Percentiles rank a stretch among this genome's conserved stretches.
Evolutionary conservation across 2,329 filamentous ascomycete species (phyloP).

Genomic region (Fusarium sp.): DNA sequence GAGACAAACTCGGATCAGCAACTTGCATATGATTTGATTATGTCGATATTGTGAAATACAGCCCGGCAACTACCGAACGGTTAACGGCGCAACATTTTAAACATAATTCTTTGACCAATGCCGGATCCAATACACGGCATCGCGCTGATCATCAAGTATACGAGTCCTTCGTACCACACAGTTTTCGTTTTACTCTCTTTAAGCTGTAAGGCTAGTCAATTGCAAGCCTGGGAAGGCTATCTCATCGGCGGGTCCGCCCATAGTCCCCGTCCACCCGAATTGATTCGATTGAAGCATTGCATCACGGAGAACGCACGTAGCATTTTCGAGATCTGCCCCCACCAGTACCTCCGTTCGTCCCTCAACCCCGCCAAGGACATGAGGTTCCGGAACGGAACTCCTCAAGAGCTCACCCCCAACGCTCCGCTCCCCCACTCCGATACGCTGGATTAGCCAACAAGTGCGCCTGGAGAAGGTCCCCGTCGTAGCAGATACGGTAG

Average conservation of each 20-base stretch:
- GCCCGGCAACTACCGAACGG: constrained; percentile 7
- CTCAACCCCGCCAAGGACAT: constrained; percentile 26
- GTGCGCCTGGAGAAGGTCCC: too few species aligned
- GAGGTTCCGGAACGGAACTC: constrained; percentile 25
- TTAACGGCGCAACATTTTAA: not conserved
- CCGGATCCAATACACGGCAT: not conserved
- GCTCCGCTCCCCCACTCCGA: constrained; percentile 22
- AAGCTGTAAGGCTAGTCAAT: constrained; percentile 15
- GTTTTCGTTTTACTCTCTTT: constrained; percentile 7
- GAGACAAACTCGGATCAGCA: constrained; percentile 35
- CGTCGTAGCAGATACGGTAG: too few species aligned
- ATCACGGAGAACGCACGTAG: constrained; percentile 6
- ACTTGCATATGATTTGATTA: constrained; percentile 15
- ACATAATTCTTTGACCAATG: constrained; percentile 7
- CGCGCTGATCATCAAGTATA: not conserved
- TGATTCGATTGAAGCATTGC: constrained; percentile 9
- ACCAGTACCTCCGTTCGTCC: constrained; percentile 23
- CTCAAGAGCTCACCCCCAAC: constrained; percentile 16
- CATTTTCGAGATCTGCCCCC: constrained; percentile 33
- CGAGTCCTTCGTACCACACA: constrained; percentile 6
- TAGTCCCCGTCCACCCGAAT: constrained; percentile 7
- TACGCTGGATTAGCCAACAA: constrained; percentile 9
- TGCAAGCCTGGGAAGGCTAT: not conserved
- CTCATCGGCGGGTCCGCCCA: constrained; percentile 5
- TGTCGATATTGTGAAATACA: not conserved